Conservation (phyloP, 1,284 basidiomycete species). For the Puccinia horiana region DNA sequence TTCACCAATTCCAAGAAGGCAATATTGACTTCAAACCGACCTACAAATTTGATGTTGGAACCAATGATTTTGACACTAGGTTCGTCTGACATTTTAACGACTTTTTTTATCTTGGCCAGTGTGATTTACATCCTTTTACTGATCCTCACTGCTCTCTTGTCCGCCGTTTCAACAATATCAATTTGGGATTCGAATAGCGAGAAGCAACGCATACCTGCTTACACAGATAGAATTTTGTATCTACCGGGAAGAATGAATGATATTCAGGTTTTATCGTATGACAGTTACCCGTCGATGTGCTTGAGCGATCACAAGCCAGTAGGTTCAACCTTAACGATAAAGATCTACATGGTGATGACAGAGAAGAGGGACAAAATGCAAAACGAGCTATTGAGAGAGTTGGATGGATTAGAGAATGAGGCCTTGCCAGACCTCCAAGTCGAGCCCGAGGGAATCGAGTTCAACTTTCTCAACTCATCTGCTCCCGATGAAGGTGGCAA, state of each 20-base stretch:
- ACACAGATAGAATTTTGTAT: slow-evolving; percentile 42
- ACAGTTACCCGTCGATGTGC: slow-evolving; percentile 9
- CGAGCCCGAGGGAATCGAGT: slow-evolving; percentile 18
- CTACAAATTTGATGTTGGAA: slow-evolving; percentile 48
- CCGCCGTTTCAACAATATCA: neutral
- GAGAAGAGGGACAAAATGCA: slow-evolving; percentile 13
- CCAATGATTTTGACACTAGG: slow-evolving; percentile 38
- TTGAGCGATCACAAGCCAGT: slow-evolving; percentile 49
- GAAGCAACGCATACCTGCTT: slow-evolving; percentile 43
- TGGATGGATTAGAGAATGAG: slow-evolving; percentile 46
- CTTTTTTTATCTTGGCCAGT: neutral
- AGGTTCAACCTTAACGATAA: neutral
- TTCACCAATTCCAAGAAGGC: slow-evolving; percentile 38
- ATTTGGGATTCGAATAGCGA: slow-evolving; percentile 10
- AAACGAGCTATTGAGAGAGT: slow-evolving; percentile 33
- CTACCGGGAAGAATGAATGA: slow-evolving; percentile 36
- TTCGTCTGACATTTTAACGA: neutral
- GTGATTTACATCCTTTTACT: neutral
- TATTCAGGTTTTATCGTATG: slow-evolving; percentile 36
- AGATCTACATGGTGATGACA: slow-evolving; percentile 17
- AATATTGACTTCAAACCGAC: slow-evolving; percentile 34
- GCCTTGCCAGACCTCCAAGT: slow-evolving; percentile 29
- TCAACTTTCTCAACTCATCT: slow-evolving; percentile 20
- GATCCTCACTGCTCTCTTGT: neutral
- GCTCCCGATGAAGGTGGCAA: neutral